Evolutionary conservation across 495 filamentous ascomycete species (phyloP), one percentile per base, ranked within the genome.

Genomic region (Aspergillus mulundensis): DNA sequence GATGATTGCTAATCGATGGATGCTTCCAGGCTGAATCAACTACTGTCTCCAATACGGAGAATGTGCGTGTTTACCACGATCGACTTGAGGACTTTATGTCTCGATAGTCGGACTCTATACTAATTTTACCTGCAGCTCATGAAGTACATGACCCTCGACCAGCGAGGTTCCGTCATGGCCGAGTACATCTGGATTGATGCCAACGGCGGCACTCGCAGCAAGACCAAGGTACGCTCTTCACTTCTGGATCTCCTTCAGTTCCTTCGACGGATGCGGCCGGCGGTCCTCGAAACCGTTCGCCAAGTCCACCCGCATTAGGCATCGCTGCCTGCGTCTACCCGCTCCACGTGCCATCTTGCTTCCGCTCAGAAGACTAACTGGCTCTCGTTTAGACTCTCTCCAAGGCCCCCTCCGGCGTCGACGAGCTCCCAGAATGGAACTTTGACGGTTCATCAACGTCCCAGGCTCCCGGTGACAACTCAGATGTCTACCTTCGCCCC

Each of bases 171-270:
- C 34, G 74, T 91, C 62, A 89, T 93, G 68, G 91, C 91, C 57
- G 94, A 98, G 78, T 98, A 97, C 81, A 86, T 98, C 79, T 98
- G 94, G 94, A 92, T 98, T 66, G 94, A 98, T 71, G 73, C 84
- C 62, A 69, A 71, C 56, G 87, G 86, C 66, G 87, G 86, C 59
- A 79, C 86, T 62, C 89, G 91, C 58, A 91, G 89, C 69, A 96
- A 96, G 78, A 88, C 88, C 64, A 92, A 91, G 84, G 94, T 95
- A 78, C 79, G 90, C 57, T 59, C 50, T 51, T 44, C 40, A 14
- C 2, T 41, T 19, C 7, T 24, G 15, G n/a, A n/a, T n/a, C 7
- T 51, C 20, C n/a, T 41, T 12, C 25, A 28, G 3, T 28, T 8
- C 25, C 4, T 28, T 28, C 32, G 32, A 36, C 32, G 32, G 11